Conservation (phyloP, 1,284 basidiomycete genomes). For the Irpex sp. region DNA sequence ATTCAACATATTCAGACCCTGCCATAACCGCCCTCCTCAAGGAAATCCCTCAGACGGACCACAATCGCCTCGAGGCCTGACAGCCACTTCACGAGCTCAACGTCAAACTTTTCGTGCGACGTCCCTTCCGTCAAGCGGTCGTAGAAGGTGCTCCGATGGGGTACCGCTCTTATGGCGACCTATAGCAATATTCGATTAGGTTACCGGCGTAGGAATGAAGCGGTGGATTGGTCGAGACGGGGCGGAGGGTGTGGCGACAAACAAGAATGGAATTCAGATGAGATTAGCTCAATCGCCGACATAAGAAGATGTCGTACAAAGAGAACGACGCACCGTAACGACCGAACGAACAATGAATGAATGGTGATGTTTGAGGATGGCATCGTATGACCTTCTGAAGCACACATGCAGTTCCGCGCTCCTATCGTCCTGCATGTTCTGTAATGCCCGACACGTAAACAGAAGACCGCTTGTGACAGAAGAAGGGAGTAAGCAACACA, state of each 20-base stretch:
- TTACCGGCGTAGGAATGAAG: not conserved
- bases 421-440: constrained; percentile 70
- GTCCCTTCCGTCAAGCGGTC: constrained; percentile 82
- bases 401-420: constrained; percentile 74
- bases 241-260: not conserved
- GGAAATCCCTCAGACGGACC: constrained; percentile 61
- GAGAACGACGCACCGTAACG: constrained; percentile 63
- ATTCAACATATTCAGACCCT: constrained; percentile 36
- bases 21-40: constrained; percentile 64
- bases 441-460: constrained; percentile 81
- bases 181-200: constrained; percentile 27
- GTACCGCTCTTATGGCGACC: constrained; percentile 94
- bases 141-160: constrained; percentile 85
- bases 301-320: constrained; percentile 1
- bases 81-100: constrained; percentile 80
- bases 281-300: constrained; percentile 4
- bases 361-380: constrained; percentile 81
- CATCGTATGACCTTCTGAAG: constrained; percentile 87
- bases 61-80: constrained; percentile 72
- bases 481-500: constrained; percentile 25
- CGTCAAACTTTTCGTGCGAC: constrained; percentile 48
- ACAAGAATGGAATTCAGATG: not conserved
- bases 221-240: not conserved
- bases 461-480: constrained; percentile 69
- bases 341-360: constrained; percentile 81